These are phyloP conservation scores for Dichotomopilus funicola DNA, from an alignment of 2,329 filamentous ascomycete genomes.

Conservation along the genomic window DNA sequence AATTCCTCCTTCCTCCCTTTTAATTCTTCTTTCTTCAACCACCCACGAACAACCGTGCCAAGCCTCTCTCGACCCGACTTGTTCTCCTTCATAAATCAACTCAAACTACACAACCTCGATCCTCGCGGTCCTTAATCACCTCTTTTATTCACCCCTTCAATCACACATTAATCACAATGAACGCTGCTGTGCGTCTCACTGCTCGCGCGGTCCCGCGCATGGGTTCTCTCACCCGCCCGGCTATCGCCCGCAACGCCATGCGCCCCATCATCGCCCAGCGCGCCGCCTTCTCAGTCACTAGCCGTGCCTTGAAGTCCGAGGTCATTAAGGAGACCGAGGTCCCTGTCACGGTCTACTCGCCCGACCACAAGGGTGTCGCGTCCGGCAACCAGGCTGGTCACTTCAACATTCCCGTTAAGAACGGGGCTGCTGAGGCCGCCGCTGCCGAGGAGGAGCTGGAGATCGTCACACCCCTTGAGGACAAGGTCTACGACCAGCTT, in stretches of 20 bases:
- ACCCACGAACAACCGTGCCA: background rate
- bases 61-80: background rate
- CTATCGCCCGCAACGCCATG: conserved; percentile 17
- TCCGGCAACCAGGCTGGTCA: conserved; percentile 38
- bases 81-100: background rate
- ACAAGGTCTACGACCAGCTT: conserved; percentile 49
- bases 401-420: conserved; percentile 48
- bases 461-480: conserved; percentile 45
- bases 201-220: conserved; percentile 27
- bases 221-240: conserved; percentile 25
- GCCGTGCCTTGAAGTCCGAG: conserved; percentile 39
- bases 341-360: conserved; percentile 48
- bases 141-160: background rate
- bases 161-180: conserved; percentile 15
- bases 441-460: conserved; percentile 41
- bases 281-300: conserved; percentile 34
- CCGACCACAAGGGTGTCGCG: conserved; percentile 39
- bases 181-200: conserved; percentile 26
- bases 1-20: background rate
- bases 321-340: conserved; percentile 52
- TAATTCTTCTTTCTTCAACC: background rate
- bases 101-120: too few relatives aligned
- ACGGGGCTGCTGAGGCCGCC: conserved; percentile 35
- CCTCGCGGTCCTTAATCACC: background rate
- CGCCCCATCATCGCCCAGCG: conserved; percentile 17